Conservation (phyloP, 176 grass and related monocot genomes). For the Oropetium thomaeum region DNA sequence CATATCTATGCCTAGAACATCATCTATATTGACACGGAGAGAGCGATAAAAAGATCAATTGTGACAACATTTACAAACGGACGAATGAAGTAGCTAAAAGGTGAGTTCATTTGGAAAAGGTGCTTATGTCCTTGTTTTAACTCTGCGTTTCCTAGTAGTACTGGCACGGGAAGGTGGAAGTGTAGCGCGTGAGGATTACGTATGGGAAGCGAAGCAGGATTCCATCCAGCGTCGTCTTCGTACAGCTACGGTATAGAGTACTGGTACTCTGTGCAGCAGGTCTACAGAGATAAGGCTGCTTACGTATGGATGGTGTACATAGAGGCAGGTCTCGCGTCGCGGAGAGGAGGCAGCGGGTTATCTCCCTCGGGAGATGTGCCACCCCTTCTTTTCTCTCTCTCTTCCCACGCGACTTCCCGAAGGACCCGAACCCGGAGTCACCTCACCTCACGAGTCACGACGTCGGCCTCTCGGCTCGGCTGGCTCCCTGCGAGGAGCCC, state of each 20-base stretch:
- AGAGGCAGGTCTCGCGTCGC: not conserved
- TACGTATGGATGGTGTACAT: not conserved
- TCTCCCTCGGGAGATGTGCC: conserved; percentile 48
- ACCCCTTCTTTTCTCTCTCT: not conserved
- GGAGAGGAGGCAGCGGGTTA: conserved; percentile 39
- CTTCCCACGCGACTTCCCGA: not conserved
- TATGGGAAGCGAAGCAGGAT: not conserved
- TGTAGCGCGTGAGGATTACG: not conserved
- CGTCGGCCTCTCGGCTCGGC: too few species aligned
- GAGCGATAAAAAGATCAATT: too few species aligned
- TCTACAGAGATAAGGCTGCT: not conserved
- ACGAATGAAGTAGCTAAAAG: too few species aligned
- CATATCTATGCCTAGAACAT: too few species aligned
- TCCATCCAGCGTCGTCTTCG: not conserved
- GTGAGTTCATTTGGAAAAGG: too few species aligned
- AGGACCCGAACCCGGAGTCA: too few species aligned
- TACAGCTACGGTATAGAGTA: not conserved
- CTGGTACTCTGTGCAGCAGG: not conserved
- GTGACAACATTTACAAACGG: too few species aligned
- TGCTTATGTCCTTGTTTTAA: too few species aligned
- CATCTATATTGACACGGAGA: too few species aligned
- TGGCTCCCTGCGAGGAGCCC: not conserved
- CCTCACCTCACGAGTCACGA: conserved; percentile 4
- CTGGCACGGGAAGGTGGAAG: not conserved
- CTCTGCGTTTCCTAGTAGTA: too few species aligned